Base-by-base conservation (phyloP, 2,329 filamentous ascomycete genomes). In the Pseudocercospora vitis region DNA sequence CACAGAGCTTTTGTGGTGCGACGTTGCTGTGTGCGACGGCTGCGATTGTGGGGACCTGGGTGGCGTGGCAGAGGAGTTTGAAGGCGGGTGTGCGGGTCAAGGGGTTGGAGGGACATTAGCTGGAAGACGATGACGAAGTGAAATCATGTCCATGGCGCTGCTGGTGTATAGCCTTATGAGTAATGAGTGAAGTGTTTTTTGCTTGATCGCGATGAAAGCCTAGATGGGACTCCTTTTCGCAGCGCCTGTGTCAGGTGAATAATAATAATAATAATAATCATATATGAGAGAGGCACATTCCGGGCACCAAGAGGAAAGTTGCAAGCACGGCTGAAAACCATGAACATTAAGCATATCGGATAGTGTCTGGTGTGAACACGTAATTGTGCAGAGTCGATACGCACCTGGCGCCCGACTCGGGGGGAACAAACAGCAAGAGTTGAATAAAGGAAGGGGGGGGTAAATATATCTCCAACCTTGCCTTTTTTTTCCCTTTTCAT, bases 1-100 rank as follows among this genome's bases (percentile, higher is more conserved):
- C 66, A 29, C 65, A 68, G 57, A 55, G 51, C 3, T 71, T 71
- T 48, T 67, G 66, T 44, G 67, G 64, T 14, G 64, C 56, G 21
- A 64, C 60, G 19, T 52, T 70, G 44, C 18, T 58, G 4, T 54
- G 55, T 29, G 63, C 64, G 9, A 66, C 65, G 1, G 19, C 58
- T 0, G 53, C 55, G 21, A 59, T 69, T 16, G 56, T 63, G 12
- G 60, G 45, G n/a, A 65, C 62, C 1, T 63, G 59, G 45, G 46
- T 61, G 19, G 55, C 55, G 14, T 62, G 35, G 26, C 39, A 58
- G 48, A 48, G 56, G 33, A 53, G 53, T 24, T 33, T 26, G 49
- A 48, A 37, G 50, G 12, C 12, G 29, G 21, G 9, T 3, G 50
- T 40, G 47, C 49, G 16, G 45, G 49, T 32, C 37, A 42, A 26